Evolutionary conservation across 1,284 basidiomycete genomes (phyloP), one percentile per base, ranked within the genome.

Genomic region (Serendipita sp.): DNA sequence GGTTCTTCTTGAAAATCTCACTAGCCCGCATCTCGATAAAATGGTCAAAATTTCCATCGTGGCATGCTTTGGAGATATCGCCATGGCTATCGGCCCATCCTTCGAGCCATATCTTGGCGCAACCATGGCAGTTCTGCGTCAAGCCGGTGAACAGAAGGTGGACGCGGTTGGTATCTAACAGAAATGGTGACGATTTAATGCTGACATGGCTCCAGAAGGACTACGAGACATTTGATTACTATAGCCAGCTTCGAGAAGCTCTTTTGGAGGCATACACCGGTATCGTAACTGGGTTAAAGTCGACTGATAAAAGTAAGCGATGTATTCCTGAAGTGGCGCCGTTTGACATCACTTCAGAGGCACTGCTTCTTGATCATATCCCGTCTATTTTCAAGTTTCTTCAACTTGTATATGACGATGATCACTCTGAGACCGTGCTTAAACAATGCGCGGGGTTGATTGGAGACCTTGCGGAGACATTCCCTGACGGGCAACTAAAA

Each of bases 191-290:
- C 34, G 3, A 15, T 22, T 43, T 64, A 60, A 66, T 61, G 38
- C 64, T 17, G 61, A 44, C 61, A 22, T 38, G 61, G 55, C 10
- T 42, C 49, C 63, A 90, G 88, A 81, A 85, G 61, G 92, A 94
- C 71, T 91, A 85, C 68, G 93, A 95, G 67, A 81, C 93, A 65
- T 81, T 93, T 65, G 95, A 99, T 68, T 99, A 99, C 72, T 91
- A 97, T 64, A 83, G 84, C 66, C 83, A 84, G 62, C 81, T 99
- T 66, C 85, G 95, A 44, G 95, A 99, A 72, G 92, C 93, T 50
- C 97, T 99, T 67, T 78, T 97, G 45, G 96, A 99, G 73, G 94
- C 95, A 2, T 98, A 97, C 71, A 94, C 91, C 6, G 94, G 96
- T 58, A 89, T 98, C 67, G 85, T 97, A 64, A 88, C 91, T 55